These are phyloP conservation scores for Clavispora santaluciae DNA, from an alignment of 805 yeast genomes.

Conservation along the genomic window DNA sequence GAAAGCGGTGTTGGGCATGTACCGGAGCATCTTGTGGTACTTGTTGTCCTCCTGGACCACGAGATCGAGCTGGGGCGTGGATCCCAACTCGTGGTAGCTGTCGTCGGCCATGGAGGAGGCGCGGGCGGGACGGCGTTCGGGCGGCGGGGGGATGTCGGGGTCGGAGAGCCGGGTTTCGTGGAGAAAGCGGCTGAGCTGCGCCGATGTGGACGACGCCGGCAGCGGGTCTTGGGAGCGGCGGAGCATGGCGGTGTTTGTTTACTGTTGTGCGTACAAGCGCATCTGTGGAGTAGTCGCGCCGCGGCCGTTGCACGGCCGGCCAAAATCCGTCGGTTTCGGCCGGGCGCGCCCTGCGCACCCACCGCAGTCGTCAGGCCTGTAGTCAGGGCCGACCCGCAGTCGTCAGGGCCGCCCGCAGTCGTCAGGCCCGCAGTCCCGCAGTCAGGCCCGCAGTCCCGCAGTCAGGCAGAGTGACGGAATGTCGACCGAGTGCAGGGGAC, in stretches of 20 bases:
- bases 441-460: too few species aligned
- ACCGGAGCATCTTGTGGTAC: slow-evolving; percentile 32
- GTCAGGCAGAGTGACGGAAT: too few species aligned
- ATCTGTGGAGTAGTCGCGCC: slow-evolving; percentile 1
- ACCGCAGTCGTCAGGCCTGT: too few species aligned
- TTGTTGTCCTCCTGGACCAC: slow-evolving; percentile 5
- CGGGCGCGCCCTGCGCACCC: too few species aligned
- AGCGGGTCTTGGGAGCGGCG: slow-evolving; percentile 1
- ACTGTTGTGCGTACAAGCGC: slow-evolving; percentile 1
- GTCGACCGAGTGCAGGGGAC: too few species aligned
- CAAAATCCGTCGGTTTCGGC: too few species aligned
- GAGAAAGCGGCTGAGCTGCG: slow-evolving; percentile 24
- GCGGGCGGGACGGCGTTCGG: not conserved
- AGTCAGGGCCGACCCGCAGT: too few species aligned
- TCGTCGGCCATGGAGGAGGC: not conserved
- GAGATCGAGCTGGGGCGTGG: slow-evolving; percentile 12
- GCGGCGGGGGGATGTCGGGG: not conserved
- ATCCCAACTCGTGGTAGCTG: slow-evolving; percentile 3
- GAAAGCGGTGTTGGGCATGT: slow-evolving; percentile 30
- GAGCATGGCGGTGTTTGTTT: slow-evolving; percentile 8
- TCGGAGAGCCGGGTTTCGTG: slow-evolving; percentile 23
- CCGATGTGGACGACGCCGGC: slow-evolving; percentile 17
- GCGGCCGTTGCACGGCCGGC: too few species aligned
- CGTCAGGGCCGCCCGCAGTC: too few species aligned
- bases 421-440: too few species aligned